A percentile compares a stretch with the other conserved stretches of the same genome.
Conservation (phyloP, 2,329 filamentous ascomycete species). For the Nemania sp. region DNA sequence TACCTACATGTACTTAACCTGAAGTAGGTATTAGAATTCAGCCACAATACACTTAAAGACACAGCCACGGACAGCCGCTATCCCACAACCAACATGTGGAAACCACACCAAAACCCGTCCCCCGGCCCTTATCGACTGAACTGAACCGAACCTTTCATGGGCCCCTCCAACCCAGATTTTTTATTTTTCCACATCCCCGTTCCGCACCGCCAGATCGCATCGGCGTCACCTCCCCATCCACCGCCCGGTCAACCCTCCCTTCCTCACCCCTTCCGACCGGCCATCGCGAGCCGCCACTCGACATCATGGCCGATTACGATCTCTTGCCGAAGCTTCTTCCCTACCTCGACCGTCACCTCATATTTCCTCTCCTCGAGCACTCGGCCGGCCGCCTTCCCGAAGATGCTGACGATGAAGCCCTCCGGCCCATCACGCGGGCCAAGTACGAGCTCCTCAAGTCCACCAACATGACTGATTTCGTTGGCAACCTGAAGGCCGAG, state of each 20-base stretch:
- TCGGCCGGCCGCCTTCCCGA: conserved; percentile 81
- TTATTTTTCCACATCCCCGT: conserved; percentile 20
- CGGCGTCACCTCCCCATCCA: neutral
- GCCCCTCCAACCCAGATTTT: conserved; percentile 29
- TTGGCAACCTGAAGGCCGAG: conserved; percentile 88
- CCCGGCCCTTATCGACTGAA: neutral
- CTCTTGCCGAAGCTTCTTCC: conserved; percentile 88
- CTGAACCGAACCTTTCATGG: neutral
- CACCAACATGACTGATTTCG: conserved; percentile 99
- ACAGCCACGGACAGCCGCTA: conserved; percentile 15
- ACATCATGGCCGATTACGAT: conserved; percentile 70
- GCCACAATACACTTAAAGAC: neutral
- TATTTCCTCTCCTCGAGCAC: conserved; percentile 96
- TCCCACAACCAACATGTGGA: conserved; percentile 31
- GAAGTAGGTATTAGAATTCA: no score
- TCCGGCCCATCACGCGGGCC: conserved; percentile 75
- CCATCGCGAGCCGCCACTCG: conserved; percentile 34
- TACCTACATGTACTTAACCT: no score
- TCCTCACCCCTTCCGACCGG: conserved; percentile 1
- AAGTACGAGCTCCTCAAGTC: conserved; percentile 95
- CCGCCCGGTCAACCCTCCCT: neutral
- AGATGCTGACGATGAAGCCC: conserved; percentile 61
- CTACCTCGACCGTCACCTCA: conserved; percentile 92
- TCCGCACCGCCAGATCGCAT: conserved; percentile 14
- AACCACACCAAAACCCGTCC: conserved; percentile 29